Evolutionary conservation across 495 filamentous ascomycete species (phyloP).

Genomic region (Neurospora intermedia): DNA sequence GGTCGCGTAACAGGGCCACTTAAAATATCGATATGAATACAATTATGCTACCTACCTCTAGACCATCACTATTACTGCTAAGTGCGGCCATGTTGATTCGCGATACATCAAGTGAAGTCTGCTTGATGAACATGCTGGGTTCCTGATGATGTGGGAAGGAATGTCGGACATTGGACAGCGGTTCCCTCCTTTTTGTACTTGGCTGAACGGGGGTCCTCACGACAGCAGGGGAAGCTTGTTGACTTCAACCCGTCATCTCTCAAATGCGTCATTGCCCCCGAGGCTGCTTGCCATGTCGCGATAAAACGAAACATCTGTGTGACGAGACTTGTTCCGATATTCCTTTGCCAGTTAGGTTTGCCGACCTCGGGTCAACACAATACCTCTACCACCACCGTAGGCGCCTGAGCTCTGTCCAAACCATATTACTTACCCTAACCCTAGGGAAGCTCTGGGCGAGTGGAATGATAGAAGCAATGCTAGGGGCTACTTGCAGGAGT

Average conservation of each 20-base stretch:
- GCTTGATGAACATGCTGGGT: background rate
- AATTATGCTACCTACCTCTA: background rate
- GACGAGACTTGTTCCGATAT: background rate
- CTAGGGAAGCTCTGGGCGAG: background rate
- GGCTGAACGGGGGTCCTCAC: background rate
- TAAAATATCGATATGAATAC: background rate
- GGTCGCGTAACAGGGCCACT: background rate
- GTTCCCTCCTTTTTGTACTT: background rate
- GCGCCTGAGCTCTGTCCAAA: background rate
- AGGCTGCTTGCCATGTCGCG: background rate
- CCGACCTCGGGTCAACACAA: background rate
- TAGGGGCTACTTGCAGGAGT: background rate
- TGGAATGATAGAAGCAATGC: background rate
- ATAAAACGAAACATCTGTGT: background rate
- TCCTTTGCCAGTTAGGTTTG: background rate
- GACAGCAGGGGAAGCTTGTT: background rate
- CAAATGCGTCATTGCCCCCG: background rate
- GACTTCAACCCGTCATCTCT: background rate
- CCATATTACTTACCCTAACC: no score
- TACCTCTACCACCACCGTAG: background rate
- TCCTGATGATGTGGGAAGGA: background rate
- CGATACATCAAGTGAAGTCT: background rate
- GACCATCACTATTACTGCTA: background rate
- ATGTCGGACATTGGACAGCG: background rate
- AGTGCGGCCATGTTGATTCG: background rate